Base-by-base conservation (phyloP, 2,329 filamentous ascomycete genomes). In the Fusarium continuum region DNA sequence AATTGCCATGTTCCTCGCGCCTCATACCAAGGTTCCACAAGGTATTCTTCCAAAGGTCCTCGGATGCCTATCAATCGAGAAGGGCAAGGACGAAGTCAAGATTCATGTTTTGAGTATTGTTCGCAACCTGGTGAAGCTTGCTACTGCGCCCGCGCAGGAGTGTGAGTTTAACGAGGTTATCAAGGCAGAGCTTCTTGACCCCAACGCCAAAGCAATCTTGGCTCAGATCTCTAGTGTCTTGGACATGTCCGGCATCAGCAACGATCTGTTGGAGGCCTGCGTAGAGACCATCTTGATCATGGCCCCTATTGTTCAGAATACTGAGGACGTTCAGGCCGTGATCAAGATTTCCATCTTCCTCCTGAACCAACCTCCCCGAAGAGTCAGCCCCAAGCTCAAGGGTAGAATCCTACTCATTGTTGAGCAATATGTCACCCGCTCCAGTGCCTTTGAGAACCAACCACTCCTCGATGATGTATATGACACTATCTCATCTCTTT, bases 81-180 rank as follows among this genome's bases (percentile, higher is more conserved):
- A 91, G 49, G 87, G 91, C 1, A 95, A 95, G 74, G 91, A 94
- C 61, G 89, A 93, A 53, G 93, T 99, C 52, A 95, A 93, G 72
- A 78, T 91, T 1, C 96, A 92, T 73, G 86, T 93, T 2, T 80
- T 99, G 25, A 83, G 87, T 10, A 89, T 98, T 35, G 75, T 99
- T 38, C 84, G 85, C 36, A 90, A 88, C 52, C 79, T 94, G 28
- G 83, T 92, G 28, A 82, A 82, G 50, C 78, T 90, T 43, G 84
- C 87, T 3, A 79, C 81, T 48, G 82, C 84, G 2, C 80, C 85
- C 8, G 80, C 84, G 6, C 71, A 77, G 11, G 82, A 87, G 58
- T 83, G 82, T 2, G 83, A 88, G 54, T 84, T 81, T 65, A 86
- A 84, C 44, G 82, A 85, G 58, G 69, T 83, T 22, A 85, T 86